Evolutionary conservation across 1,284 basidiomycete species (phyloP), one percentile per base, ranked within the genome.

Genomic region (Heterobasidion parviporum): DNA sequence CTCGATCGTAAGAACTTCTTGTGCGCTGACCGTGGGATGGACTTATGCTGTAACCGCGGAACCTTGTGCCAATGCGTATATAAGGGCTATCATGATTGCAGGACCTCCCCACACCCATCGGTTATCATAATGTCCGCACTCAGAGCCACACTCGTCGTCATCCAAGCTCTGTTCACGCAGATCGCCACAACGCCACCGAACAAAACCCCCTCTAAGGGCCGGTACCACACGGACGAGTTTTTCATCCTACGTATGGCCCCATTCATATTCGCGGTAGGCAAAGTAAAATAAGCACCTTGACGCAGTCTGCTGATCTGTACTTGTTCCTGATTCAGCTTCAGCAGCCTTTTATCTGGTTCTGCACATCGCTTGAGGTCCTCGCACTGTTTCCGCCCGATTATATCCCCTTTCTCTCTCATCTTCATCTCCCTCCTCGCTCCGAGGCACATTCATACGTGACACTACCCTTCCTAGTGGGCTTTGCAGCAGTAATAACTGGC

Each of bases 101-200:
- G n/a, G 12, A 12, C 38, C 38, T 41, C n/a, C 38, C 38, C n/a
- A 12, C 38, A 41, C 10, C 12, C 38, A 41, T 41, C 38, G 26
- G 26, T 5, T 26, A 26, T 26, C 38, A 48, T 55, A 50, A 64
- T 64, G 63, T 65, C 64, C 20, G 48, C 62, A 54, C 57, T 72
- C 50, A 73, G 82, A 16, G 73, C 75, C 20, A 62, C 70, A 33
- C 73, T 85, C 56, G 69, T 79, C 60, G 63, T 71, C 32, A 55
- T 75, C 20, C 81, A 84, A 59, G 79, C 80, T 3, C 54, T 76
- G 32, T 73, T 71, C 63, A 79, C 83, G 62, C 77, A 81, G 49
- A 61, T 76, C 1, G 83, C 81, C 0, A 81, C 74, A 62, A 80
- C 79, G 0, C 80, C 83, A 1, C 83, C 83, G 0, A 82, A 84